Evolutionary conservation across 2,329 filamentous ascomycete species (phyloP).

Genomic region (Aspergillus fijiensis): DNA sequence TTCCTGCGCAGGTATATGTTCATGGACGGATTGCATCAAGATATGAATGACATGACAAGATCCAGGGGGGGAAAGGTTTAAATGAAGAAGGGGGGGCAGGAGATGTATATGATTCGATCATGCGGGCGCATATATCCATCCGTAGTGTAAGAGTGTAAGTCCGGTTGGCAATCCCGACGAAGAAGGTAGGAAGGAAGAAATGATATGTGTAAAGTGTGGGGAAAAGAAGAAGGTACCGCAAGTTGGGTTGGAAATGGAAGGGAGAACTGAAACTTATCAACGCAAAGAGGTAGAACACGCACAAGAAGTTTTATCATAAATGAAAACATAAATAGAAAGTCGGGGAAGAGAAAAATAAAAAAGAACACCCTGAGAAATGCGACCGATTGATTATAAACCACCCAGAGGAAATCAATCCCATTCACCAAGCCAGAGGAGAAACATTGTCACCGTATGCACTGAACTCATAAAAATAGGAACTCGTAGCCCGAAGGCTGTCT

Average conservation of each 20-base stretch:
- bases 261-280: not conserved
- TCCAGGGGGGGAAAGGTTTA: not conserved
- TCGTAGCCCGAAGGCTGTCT: constrained; percentile 7
- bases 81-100: not conserved
- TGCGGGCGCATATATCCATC: constrained; percentile 21
- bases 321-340: constrained; percentile 1
- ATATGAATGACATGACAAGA: not conserved
- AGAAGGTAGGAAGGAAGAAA: not conserved
- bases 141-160: constrained; percentile 17
- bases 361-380: constrained; percentile 2
- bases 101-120: not conserved
- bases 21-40: not conserved
- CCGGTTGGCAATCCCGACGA: constrained; percentile 4
- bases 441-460: constrained; percentile 5
- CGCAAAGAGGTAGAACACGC: constrained; percentile 2
- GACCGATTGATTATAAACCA: constrained; percentile 5
- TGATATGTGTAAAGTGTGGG: not conserved
- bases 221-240: not conserved
- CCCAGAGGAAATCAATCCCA: constrained; percentile 7
- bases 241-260: not conserved
- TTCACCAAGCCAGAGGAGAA: not conserved
- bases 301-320: constrained; percentile 1
- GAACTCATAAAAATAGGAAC: constrained; percentile 14
- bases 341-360: constrained; percentile 1
- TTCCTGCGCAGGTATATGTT: not conserved